These are phyloP conservation scores for Apiospora saccharicola DNA, from an alignment of 2,329 filamentous ascomycete species.

Conservation along the genomic window DNA sequence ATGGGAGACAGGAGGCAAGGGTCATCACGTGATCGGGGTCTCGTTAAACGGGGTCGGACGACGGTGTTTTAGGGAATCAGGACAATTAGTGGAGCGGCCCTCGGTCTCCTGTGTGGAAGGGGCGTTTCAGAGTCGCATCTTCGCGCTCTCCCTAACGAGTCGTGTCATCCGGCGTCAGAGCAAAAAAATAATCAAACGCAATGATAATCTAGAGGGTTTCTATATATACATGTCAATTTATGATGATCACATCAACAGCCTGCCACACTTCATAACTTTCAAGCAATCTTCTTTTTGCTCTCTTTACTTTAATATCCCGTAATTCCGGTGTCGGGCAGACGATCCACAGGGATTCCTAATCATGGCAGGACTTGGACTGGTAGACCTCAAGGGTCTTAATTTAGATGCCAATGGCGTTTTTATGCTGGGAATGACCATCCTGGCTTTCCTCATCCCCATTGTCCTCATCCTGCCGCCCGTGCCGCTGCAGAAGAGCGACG, in stretches of 20 bases:
- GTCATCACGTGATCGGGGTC: not conserved
- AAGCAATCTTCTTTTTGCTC: not conserved
- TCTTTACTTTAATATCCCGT: not conserved
- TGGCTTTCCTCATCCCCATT: conserved; percentile 60
- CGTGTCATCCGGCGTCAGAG: not conserved
- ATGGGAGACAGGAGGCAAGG: not conserved
- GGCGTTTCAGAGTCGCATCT: conserved; percentile 14
- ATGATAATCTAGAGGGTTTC: not conserved
- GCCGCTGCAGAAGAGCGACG: conserved; percentile 59
- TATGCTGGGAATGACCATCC: conserved; percentile 38
- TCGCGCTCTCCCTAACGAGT: not conserved
- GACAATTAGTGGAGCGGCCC: not conserved
- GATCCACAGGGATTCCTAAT: not conserved
- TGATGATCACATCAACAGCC: not conserved
- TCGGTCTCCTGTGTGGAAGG: conserved; percentile 5
- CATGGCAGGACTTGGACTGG: conserved; percentile 17
- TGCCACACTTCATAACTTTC: not conserved
- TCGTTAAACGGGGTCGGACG: conserved; percentile 10
- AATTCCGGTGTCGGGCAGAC: not conserved
- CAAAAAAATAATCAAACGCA: not conserved
- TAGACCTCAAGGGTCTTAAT: conserved; percentile 30
- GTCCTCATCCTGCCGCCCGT: conserved; percentile 63
- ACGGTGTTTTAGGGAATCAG: not conserved
- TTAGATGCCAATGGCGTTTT: conserved; percentile 37
- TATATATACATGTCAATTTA: conserved; percentile 13